Evolutionary conservation across 2,329 filamentous ascomycete species (phyloP).

Genomic region (Cercospora brassicicola): DNA sequence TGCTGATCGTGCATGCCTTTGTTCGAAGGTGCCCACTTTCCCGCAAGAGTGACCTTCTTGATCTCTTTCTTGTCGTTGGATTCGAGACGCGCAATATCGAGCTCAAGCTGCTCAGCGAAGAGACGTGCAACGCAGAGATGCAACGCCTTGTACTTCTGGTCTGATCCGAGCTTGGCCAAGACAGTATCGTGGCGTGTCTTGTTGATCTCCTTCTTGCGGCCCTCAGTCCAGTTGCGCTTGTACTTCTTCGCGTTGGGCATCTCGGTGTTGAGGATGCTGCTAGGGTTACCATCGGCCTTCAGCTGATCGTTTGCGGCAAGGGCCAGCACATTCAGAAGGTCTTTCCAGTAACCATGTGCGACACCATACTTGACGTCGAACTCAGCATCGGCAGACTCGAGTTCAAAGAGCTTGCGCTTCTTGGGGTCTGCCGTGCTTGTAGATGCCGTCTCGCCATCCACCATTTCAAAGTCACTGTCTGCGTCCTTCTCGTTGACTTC

Average conservation of each 20-base stretch:
- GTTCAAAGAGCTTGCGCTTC: constrained; percentile 27
- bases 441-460: constrained; percentile 18
- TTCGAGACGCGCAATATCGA: constrained; percentile 49
- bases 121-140: constrained; percentile 57
- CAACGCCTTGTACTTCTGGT: constrained; percentile 53
- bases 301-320: constrained; percentile 54
- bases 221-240: constrained; percentile 32
- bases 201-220: constrained; percentile 37
- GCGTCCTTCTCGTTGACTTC: constrained; percentile 41
- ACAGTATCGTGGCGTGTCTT: constrained; percentile 46
- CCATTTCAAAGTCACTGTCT: constrained; percentile 31
- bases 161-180: constrained; percentile 44
- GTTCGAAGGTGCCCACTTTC: constrained; percentile 61
- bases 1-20: constrained; percentile 59
- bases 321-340: constrained; percentile 58
- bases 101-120: constrained; percentile 57
- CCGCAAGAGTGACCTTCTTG: constrained; percentile 55
- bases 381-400: constrained; percentile 15
- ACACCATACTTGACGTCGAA: constrained; percentile 43
- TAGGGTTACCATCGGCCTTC: constrained; percentile 44
- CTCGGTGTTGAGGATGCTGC: constrained; percentile 27
- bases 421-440: constrained; percentile 14
- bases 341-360: constrained; percentile 64
- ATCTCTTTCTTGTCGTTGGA: constrained; percentile 45
- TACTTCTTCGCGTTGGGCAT: constrained; percentile 23